Percentiles rank a stretch among this genome's conserved stretches.
Conservation (phyloP, 768 basidiomycete species). For the Leccinellum rugosiceps region DNA sequence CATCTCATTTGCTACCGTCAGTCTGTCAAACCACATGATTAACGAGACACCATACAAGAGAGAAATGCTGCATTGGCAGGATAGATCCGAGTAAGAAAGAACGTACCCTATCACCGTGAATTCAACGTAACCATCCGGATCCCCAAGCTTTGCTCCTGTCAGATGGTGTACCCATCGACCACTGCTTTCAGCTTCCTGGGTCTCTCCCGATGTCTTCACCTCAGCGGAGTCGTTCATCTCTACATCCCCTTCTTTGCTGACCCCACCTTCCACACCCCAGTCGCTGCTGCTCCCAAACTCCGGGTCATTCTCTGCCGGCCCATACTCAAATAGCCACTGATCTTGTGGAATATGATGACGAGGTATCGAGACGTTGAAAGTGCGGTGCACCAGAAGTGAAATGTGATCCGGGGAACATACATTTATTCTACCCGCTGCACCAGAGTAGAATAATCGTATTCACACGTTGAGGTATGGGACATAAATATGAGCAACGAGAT, state of each 20-base stretch:
- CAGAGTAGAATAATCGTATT: background rate
- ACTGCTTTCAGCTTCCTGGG: slow-evolving; percentile 41
- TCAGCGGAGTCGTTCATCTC: slow-evolving; percentile 11
- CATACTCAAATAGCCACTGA: slow-evolving; percentile 84
- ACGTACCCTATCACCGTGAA: slow-evolving; percentile 83
- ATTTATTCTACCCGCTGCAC: slow-evolving; percentile 77
- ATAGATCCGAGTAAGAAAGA: background rate
- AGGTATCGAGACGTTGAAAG: slow-evolving; percentile 95
- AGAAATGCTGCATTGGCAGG: background rate
- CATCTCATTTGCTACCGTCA: slow-evolving; percentile 93
- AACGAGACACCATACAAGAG: background rate
- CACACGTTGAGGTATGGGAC: background rate
- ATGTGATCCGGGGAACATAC: slow-evolving; percentile 91
- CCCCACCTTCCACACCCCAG: slow-evolving; percentile 18
- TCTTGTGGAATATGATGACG: slow-evolving; percentile 83
- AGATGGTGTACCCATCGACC: slow-evolving; percentile 80
- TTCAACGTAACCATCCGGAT: slow-evolving; percentile 59
- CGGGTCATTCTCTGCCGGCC: slow-evolving; percentile 75
- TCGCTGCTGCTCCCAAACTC: slow-evolving; percentile 49
- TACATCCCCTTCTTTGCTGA: background rate
- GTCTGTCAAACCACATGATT: slow-evolving; percentile 38
- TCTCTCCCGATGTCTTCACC: slow-evolving; percentile 9
- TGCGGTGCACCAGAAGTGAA: slow-evolving; percentile 83
- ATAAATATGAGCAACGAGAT: background rate
- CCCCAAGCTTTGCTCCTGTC: slow-evolving; percentile 70